Percentiles rank a stretch among this genome's conserved stretches.
Evolutionary conservation across 371 early-diverging fungal species (phyloP).

Genomic region (Chytridiales sp.): DNA sequence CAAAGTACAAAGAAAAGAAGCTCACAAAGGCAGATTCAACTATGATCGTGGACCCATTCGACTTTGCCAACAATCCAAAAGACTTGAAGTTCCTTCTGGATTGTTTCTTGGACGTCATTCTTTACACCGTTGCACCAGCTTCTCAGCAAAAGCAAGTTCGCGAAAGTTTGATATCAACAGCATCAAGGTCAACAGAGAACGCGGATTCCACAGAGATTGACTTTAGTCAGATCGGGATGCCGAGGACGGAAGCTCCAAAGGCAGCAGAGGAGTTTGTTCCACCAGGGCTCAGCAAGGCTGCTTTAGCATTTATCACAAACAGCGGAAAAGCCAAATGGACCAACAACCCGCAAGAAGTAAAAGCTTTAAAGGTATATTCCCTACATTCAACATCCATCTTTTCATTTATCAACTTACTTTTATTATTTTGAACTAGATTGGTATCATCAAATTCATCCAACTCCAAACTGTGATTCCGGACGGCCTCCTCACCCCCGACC

Average conservation of each 20-base stretch:
- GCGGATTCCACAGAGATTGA: too few species aligned
- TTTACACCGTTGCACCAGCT: conserved; percentile 49
- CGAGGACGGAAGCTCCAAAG: conserved; percentile 4
- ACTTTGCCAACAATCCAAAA: conserved; percentile 51
- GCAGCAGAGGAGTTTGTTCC: too few species aligned
- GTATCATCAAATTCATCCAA: conserved; percentile 52
- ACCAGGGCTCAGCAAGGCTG: conserved; percentile 58
- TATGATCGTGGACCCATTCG: conserved; percentile 50
- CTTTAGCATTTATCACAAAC: conserved; percentile 62
- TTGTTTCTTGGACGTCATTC: conserved; percentile 65
- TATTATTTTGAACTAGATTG: conserved; percentile 26
- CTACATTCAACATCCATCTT: neutral
- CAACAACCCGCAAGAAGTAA: conserved; percentile 37
- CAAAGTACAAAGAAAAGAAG: conserved; percentile 54
- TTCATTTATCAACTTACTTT: neutral
- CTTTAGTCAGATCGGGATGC: conserved; percentile 7
- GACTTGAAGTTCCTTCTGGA: conserved; percentile 58
- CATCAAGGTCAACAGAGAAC: neutral
- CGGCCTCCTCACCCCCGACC: conserved; percentile 27
- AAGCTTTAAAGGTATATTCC: conserved; percentile 40
- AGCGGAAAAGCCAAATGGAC: conserved; percentile 66
- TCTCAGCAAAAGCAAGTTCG: conserved; percentile 1
- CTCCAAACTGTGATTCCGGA: conserved; percentile 51
- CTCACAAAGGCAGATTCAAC: neutral
- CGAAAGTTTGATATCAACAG: neutral